Conservation (phyloP, 228 moss, liverwort and hornwort species). For the Sphagnum magellanicum region DNA sequence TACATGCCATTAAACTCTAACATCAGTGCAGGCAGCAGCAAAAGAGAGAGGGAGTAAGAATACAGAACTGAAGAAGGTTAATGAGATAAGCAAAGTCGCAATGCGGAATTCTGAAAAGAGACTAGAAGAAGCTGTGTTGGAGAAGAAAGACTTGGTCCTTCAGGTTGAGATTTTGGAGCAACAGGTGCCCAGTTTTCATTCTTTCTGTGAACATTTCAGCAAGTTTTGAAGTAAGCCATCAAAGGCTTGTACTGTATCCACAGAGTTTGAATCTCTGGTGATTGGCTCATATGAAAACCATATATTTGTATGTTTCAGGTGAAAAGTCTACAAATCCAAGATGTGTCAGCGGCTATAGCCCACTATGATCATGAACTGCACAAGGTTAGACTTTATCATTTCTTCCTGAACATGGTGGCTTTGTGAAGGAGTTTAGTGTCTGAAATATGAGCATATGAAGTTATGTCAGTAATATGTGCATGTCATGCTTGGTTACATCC, state of each 20-base stretch:
- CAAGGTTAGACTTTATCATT: neutral
- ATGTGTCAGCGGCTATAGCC: conserved; percentile 42
- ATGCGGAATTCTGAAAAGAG: conserved; percentile 35
- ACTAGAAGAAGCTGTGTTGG: conserved; percentile 25
- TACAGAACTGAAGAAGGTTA: conserved; percentile 41
- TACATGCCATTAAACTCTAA: too few relatives aligned
- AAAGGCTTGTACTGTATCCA: too few relatives aligned
- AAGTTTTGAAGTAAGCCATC: too few relatives aligned
- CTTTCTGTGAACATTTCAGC: too few relatives aligned
- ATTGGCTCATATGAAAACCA: too few relatives aligned
- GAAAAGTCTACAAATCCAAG: conserved; percentile 40
- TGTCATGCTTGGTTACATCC: too few relatives aligned
- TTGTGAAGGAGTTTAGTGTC: too few relatives aligned
- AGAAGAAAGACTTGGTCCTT: conserved; percentile 29
- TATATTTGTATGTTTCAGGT: conserved; percentile 8
- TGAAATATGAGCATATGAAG: too few relatives aligned
- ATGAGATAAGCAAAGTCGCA: conserved; percentile 30
- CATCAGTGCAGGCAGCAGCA: conserved; percentile 23
- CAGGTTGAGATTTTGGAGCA: conserved; percentile 45
- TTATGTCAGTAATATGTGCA: too few relatives aligned
- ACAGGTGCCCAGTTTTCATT: conserved; percentile 16
- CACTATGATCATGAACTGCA: conserved; percentile 55
- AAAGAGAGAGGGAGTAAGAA: conserved; percentile 39
- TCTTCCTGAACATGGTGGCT: too few relatives aligned
- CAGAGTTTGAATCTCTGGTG: too few relatives aligned